Conservation (phyloP, 73 alveolate genomes). For the Paraurostyla sp. region DNA sequence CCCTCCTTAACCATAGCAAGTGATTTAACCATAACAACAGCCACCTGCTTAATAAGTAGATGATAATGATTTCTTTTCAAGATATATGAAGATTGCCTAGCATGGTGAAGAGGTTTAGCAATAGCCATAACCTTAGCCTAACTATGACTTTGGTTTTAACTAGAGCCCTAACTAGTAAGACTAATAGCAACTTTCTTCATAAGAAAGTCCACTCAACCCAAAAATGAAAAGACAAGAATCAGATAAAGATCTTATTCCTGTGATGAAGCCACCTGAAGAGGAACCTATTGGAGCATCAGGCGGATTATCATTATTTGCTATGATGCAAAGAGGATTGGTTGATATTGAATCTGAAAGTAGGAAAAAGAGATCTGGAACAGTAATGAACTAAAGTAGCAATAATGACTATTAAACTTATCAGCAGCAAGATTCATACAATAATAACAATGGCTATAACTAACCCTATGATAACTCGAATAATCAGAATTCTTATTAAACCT, state of each 20-base stretch:
- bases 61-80: conserved; percentile 2
- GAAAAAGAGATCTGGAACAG: neutral
- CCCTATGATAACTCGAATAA: neutral
- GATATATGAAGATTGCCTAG: neutral
- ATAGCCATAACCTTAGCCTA: neutral
- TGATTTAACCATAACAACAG: neutral
- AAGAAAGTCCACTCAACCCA: too few species aligned
- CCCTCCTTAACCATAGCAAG: too few species aligned
- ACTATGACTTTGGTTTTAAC: neutral
- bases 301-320: neutral
- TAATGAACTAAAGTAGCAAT: neutral
- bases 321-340: neutral
- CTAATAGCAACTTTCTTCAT: neutral
- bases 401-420: too few species aligned
- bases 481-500: neutral
- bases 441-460: neutral
- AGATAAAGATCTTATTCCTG: neutral
- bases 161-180: neutral
- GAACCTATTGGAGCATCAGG: neutral
- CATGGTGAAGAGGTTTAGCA: neutral
- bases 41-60: neutral
- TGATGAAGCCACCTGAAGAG: neutral
- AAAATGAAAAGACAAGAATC: conserved; percentile 11
- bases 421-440: neutral
- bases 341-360: conserved; percentile 27